These are phyloP conservation scores for Margaritispora aquatica DNA, from an alignment of 495 filamentous ascomycete genomes.

Conservation along the genomic window DNA sequence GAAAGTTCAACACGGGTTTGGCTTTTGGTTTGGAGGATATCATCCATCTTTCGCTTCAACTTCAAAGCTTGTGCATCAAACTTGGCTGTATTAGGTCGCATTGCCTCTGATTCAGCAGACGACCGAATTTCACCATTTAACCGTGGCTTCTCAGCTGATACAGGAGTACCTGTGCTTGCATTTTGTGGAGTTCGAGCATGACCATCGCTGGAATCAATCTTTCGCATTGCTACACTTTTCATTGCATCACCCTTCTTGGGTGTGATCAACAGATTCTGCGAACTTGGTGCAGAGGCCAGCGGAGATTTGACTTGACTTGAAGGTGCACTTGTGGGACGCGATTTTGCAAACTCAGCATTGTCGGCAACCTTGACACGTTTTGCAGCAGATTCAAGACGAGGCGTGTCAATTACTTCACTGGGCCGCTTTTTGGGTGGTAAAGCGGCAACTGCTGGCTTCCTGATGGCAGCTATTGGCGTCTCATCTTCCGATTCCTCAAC, in stretches of 20 bases:
- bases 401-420: slow-evolving; percentile 5
- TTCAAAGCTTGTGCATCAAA: not conserved
- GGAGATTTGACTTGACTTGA: slow-evolving; percentile 17
- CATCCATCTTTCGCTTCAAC: slow-evolving; percentile 24
- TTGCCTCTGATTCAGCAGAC: slow-evolving; percentile 5
- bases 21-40: slow-evolving; percentile 10
- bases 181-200: slow-evolving; percentile 22
- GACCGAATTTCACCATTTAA: slow-evolving; percentile 10
- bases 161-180: slow-evolving; percentile 13
- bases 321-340: slow-evolving; percentile 5
- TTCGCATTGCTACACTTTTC: slow-evolving; percentile 23
- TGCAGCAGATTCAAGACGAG: slow-evolving; percentile 10
- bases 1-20: slow-evolving; percentile 1
- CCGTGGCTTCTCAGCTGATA: slow-evolving; percentile 16
- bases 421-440: not conserved
- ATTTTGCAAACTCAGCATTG: slow-evolving; percentile 11
- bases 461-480: not conserved
- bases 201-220: slow-evolving; percentile 21
- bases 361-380: slow-evolving; percentile 14
- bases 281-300: not conserved
- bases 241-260: slow-evolving; percentile 23
- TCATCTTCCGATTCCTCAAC: slow-evolving; percentile 1
- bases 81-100: not conserved
- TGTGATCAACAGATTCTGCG: slow-evolving; percentile 18
- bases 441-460: not conserved